Base-by-base conservation (phyloP, 495 filamentous ascomycete genomes). In the Cercophora scortea region DNA sequence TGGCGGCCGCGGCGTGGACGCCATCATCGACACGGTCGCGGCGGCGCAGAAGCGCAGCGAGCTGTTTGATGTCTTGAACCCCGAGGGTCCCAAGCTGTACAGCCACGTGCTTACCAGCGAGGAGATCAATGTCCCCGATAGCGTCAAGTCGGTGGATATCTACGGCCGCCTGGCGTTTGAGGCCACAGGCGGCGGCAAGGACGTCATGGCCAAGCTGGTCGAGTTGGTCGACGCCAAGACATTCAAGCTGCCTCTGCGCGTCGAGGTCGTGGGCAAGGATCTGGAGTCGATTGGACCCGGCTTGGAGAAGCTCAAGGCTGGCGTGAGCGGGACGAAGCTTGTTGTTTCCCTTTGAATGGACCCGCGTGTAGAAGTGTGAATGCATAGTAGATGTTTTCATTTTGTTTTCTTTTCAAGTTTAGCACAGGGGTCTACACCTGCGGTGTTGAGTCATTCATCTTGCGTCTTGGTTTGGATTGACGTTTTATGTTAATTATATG, bases 261-360 rank as follows among this genome's bases (percentile, higher is more conserved):
- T 65, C 13, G 54, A 67, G 43, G 54, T 61, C 3, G 69, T 73
- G 2, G 69, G 66, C 2, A 56, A 63, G 32, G 63, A 66, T 6
- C 42, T 71, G n/a, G 56, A 62, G 16, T 58, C 32, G 6, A 55
- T 73, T 16, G 56, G 56, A 25, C 48, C 39, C 19, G 69, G 63
- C 13, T 47, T 73, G 25, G 61, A 64, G 10, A 59, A 49, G 56
- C 40, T 71, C 45, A 65, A 56, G 54, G 52, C 47, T 3, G 63
- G 64, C 7, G 59, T 61, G 7, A 71, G 68, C 42, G 70, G 65
- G 32, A 61, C 55, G n/a, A 71, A 70, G 57, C 32, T 71, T 33
- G 65, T 71, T 19, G 64, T 71, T 45, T 54, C 52, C 42, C 52
- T 67, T 49, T 66, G 46, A 44, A 34, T 12, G 7, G 18, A 19